Base-by-base conservation (phyloP, 2,329 filamentous ascomycete genomes). In the Stachybotrys chlorohalonatus region DNA sequence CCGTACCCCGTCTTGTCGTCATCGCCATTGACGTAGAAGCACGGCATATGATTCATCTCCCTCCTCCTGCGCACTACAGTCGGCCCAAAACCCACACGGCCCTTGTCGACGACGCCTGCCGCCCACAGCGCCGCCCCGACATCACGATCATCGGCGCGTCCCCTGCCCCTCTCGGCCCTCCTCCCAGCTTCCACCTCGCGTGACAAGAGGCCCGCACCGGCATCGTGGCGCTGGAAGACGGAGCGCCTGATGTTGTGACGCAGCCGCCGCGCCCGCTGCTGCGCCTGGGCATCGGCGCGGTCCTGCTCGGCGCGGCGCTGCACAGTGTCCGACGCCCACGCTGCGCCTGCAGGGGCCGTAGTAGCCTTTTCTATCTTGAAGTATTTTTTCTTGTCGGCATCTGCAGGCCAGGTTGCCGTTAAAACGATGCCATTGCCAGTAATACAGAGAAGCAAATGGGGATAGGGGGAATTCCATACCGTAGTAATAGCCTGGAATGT, bases 311-410 rank as follows among this genome's bases (percentile, higher is more conserved):
- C 76, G 53, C 81, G 81, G 59, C 74, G 75, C 68, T 82, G 85
- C 54, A 86, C 79, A 7, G 76, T 75, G 49, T 80, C 73, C n/a
- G 74, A 70, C 8, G 83, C 82, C 71, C 84, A 87, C 15, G 75
- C 68, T 0, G 78, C 73, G 7, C 66, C 68, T 1, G 71, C 58
- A 0, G 82, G 76, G 1, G 81, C 81, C 15, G 75, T 75, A 54
- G 79, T 75, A 46, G 80, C 74, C 49, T 75, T 78, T 64, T 86
- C 81, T 52, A 89, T 79, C 61, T 82, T 85, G 68, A 88, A 89
- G 63, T 88, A 89, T 59, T 82, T 85, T 45, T 77, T 78, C 66
- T 82, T 87, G 48, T 76, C 75, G 13, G 68, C 52, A 57, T 84
- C 82, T 83, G 53, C 54, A 3, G 45, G 6, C 17, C 48, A 9